A percentile compares a stretch with the other conserved stretches of the same genome.
phyloP scores from a whole-genome alignment of 768 basidiomycete genomes.

The Flagelloscypha sp. region DNA sequence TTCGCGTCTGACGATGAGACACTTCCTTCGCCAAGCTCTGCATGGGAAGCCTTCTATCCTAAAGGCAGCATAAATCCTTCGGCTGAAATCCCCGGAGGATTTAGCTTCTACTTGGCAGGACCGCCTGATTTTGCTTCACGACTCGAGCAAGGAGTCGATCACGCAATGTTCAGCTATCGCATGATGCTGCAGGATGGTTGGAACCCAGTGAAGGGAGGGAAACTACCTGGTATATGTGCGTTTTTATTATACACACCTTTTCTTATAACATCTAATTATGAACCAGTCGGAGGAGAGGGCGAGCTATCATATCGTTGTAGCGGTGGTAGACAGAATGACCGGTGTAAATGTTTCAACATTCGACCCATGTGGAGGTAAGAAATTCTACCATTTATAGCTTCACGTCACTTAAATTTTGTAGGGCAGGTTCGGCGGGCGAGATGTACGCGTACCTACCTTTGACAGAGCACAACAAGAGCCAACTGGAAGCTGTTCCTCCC shows the following conservation, averaged over 20 bases:
- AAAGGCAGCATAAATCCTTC: conserved; percentile 54
- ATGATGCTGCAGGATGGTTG: conserved; percentile 57
- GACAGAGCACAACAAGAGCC: conserved; percentile 31
- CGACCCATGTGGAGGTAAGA: conserved; percentile 69
- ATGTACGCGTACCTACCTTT: conserved; percentile 64
- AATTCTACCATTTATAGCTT: neutral
- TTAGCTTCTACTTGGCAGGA: conserved; percentile 62
- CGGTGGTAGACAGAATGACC: conserved; percentile 53
- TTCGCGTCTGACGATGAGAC: conserved; percentile 1
- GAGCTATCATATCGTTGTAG: conserved; percentile 55
- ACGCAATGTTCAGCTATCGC: conserved; percentile 57
- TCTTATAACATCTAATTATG: neutral
- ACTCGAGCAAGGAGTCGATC: conserved; percentile 34
- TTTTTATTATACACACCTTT: conserved; percentile 7
- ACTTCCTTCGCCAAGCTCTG: conserved; percentile 19
- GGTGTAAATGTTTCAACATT: conserved; percentile 62
- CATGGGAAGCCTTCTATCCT: conserved; percentile 60
- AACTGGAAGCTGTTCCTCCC: conserved; percentile 41
- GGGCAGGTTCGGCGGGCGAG: conserved; percentile 33
- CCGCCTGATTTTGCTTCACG: conserved; percentile 31
- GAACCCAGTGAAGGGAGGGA: conserved; percentile 69
- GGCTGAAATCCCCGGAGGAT: conserved; percentile 47
- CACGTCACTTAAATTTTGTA: neutral
- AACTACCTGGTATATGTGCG: conserved; percentile 66
- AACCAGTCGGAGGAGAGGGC: conserved; percentile 46